Evolutionary conservation across 805 yeast species (phyloP).

Genomic region (Cyberlindnera subsufficiens): DNA sequence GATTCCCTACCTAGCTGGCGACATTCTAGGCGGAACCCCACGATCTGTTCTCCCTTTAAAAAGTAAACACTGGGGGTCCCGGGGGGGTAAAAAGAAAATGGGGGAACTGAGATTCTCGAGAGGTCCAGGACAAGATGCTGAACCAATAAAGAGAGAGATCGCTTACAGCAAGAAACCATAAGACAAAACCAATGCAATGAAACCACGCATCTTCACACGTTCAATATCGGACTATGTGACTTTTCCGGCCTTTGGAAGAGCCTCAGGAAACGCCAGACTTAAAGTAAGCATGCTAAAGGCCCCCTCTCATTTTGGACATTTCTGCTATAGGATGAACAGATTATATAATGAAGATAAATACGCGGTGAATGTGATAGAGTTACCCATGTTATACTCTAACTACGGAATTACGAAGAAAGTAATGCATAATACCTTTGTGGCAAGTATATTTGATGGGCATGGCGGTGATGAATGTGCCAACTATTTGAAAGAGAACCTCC

Average conservation of each 20-base stretch:
- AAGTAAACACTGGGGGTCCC: too few species aligned
- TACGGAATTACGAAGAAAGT: constrained; percentile 18
- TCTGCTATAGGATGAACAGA: constrained; percentile 69
- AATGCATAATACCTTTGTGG: constrained; percentile 45
- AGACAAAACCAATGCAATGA: neutral
- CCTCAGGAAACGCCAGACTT: constrained; percentile 12
- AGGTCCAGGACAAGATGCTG: too few species aligned
- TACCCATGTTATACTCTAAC: constrained; percentile 30
- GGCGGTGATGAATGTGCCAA: constrained; percentile 78
- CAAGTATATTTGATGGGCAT: constrained; percentile 89
- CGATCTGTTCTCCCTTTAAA: too few species aligned
- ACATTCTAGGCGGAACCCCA: too few species aligned
- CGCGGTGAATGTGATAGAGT: constrained; percentile 54
- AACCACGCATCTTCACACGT: neutral
- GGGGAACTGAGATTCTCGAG: too few species aligned
- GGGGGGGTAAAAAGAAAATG: too few species aligned
- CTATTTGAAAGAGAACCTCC: constrained; percentile 51
- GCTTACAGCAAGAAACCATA: too few species aligned
- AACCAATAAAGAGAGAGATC: too few species aligned
- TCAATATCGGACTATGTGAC: constrained; percentile 18
- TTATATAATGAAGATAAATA: constrained; percentile 76
- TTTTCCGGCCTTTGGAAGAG: constrained; percentile 10
- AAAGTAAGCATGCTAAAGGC: constrained; percentile 38
- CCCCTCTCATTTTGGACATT: constrained; percentile 68
- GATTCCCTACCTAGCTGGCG: too few species aligned